Conservation (phyloP, 495 filamentous ascomycete genomes). For the Neurospora sp. region DNA sequence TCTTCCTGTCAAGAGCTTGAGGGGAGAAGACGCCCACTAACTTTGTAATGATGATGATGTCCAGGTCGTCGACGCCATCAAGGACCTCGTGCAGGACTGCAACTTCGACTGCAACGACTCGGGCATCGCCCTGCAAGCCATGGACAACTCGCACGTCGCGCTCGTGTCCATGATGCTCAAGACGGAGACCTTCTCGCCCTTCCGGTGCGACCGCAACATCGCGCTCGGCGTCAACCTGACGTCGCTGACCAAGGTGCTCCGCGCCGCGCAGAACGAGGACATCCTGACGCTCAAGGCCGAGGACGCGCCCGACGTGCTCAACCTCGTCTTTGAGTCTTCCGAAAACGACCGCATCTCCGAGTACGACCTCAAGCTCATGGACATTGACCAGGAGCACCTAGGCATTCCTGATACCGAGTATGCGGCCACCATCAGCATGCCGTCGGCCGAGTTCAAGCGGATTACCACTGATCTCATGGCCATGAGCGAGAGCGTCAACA, state of each 20-base stretch:
- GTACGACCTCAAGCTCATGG: conserved; percentile 99
- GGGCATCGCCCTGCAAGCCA: conserved; percentile 94
- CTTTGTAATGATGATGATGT: background rate
- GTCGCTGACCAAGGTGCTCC: conserved; percentile 95
- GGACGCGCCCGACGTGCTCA: conserved; percentile 88
- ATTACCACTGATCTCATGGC: conserved; percentile 87
- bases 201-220: conserved; percentile 98
- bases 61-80: conserved; percentile 96
- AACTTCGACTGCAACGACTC: conserved; percentile 99
- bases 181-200: conserved; percentile 89
- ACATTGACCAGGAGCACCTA: conserved; percentile 98
- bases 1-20: background rate
- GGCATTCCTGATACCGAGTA: conserved; percentile 99
- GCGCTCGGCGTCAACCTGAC: conserved; percentile 93
- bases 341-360: conserved; percentile 88
- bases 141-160: conserved; percentile 99
- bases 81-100: conserved; percentile 98
- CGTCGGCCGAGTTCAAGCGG: conserved; percentile 79
- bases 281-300: conserved; percentile 95
- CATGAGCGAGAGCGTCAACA: conserved; percentile 86
- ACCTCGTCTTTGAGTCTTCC: conserved; percentile 86
- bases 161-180: conserved; percentile 98
- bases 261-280: conserved; percentile 88
- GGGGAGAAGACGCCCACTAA: background rate
- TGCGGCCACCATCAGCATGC: conserved; percentile 83